These are phyloP conservation scores for Pseudognaphalium luteoalbum DNA, from an alignment of 129 eudicot species.

Conservation along the genomic window DNA sequence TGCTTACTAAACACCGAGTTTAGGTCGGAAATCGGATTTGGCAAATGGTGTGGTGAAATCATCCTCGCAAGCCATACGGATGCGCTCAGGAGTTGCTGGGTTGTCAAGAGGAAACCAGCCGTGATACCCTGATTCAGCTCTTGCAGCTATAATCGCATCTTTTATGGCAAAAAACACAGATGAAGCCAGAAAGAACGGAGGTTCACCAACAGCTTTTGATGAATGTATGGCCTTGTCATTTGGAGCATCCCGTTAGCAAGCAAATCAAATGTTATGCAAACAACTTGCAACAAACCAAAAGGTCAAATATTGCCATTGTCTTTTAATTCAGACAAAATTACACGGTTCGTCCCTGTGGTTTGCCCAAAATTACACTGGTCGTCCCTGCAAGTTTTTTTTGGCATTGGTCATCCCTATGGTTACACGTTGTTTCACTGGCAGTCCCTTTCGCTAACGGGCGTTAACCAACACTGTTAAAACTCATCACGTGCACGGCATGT, in stretches of 20 bases:
- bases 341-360: no score
- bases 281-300: neutral
- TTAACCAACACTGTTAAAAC: no score
- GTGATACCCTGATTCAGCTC: constrained; percentile 63
- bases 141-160: constrained; percentile 79
- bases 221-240: constrained; percentile 89
- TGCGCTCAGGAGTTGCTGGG: constrained; percentile 97
- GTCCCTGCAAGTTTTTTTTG: no score
- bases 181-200: constrained; percentile 94
- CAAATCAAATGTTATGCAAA: neutral
- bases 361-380: no score
- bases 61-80: constrained; percentile 90
- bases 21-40: constrained; percentile 65
- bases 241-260: constrained; percentile 70
- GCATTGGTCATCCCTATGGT: no score
- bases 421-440: no score
- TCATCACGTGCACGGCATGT: no score
- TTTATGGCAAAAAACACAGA: constrained; percentile 84
- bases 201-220: constrained; percentile 97
- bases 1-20: constrained; percentile 57
- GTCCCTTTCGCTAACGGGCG: no score
- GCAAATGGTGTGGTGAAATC: constrained; percentile 60
- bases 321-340: neutral
- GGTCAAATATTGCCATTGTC: neutral
- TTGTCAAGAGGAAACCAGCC: constrained; percentile 94